These are phyloP conservation scores for Fomitopsis schrenkii DNA, from an alignment of 1,284 basidiomycete species.

Conservation along the genomic window DNA sequence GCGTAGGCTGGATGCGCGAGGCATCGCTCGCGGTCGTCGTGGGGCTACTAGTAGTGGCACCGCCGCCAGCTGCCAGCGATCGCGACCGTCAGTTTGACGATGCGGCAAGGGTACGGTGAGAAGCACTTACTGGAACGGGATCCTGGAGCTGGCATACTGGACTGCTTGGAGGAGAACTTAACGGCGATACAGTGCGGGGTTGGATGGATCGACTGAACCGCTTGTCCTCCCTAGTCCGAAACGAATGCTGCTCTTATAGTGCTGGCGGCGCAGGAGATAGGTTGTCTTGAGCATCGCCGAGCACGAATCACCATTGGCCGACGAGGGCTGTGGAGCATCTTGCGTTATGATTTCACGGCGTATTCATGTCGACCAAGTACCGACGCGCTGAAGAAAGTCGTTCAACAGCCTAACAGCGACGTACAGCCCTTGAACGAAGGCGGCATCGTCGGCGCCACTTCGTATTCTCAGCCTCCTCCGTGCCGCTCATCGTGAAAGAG, in stretches of 20 bases:
- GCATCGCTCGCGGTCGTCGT: conserved; percentile 23
- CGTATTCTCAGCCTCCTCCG: neutral
- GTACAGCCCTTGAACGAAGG: neutral
- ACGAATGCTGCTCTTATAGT: neutral
- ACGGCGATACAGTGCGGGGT: neutral
- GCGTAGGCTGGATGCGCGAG: conserved; percentile 28
- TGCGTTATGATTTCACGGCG: neutral
- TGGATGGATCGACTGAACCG: neutral
- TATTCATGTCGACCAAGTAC: neutral
- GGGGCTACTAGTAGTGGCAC: conserved; percentile 14
- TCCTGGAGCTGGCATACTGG: conserved; percentile 13
- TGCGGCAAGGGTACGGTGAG: neutral
- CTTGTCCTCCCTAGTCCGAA: neutral
- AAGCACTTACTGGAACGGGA: conserved; percentile 13
- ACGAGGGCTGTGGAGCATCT: neutral
- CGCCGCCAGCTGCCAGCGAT: conserved; percentile 12
- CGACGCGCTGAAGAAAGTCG: neutral
- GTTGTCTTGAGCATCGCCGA: neutral
- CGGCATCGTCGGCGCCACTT: neutral
- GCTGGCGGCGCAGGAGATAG: neutral
- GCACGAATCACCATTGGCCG: neutral
- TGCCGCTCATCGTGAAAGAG: too few relatives aligned
- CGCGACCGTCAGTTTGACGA: neutral
- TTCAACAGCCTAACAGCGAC: neutral
- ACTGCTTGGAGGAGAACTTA: neutral